Percentiles rank a stretch among this genome's conserved stretches.
phyloP scores from a whole-genome alignment of 2,329 filamentous ascomycete species.

The Uncinocarpus reesii region DNA sequence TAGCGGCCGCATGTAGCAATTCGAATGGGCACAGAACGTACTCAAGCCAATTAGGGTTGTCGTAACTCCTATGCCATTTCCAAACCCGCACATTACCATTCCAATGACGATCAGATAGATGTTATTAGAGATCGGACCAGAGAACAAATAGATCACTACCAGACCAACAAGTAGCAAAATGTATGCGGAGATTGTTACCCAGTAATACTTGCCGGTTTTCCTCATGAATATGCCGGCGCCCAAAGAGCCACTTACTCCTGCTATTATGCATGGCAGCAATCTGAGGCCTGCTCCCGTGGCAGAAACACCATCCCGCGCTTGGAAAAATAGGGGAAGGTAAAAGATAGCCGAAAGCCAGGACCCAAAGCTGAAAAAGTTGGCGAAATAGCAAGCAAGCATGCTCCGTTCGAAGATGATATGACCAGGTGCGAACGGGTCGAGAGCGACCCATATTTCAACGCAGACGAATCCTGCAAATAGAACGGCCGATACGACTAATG shows the following conservation, averaged over 20 bases:
- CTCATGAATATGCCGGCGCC: slow-evolving; percentile 57
- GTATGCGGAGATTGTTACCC: slow-evolving; percentile 53
- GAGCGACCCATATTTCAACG: slow-evolving; percentile 57
- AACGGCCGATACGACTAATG: slow-evolving; percentile 46
- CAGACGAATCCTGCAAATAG: slow-evolving; percentile 58
- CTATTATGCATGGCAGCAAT: slow-evolving; percentile 56
- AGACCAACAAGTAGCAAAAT: slow-evolving; percentile 44
- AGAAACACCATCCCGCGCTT: slow-evolving; percentile 55
- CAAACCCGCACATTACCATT: slow-evolving; percentile 45
- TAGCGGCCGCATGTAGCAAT: slow-evolving; percentile 3
- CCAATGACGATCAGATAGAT: slow-evolving; percentile 47
- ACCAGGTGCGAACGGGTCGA: slow-evolving; percentile 63
- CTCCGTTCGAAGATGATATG: slow-evolving; percentile 59
- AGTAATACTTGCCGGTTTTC: slow-evolving; percentile 60
- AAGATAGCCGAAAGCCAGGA: slow-evolving; percentile 54
- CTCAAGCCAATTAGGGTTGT: slow-evolving; percentile 59
- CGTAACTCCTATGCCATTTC: slow-evolving; percentile 54
- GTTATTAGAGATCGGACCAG: slow-evolving; percentile 44
- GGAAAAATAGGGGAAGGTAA: slow-evolving; percentile 69
- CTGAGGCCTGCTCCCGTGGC: slow-evolving; percentile 55
- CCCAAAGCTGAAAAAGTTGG: slow-evolving; percentile 61
- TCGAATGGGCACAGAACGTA: slow-evolving; percentile 24
- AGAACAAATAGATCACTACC: slow-evolving; percentile 47
- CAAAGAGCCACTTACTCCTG: slow-evolving; percentile 54
- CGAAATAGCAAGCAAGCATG: slow-evolving; percentile 57